Evolutionary conservation across 352 stramenopile genomes (phyloP).

Genomic region (Phytophthora pistaciae): DNA sequence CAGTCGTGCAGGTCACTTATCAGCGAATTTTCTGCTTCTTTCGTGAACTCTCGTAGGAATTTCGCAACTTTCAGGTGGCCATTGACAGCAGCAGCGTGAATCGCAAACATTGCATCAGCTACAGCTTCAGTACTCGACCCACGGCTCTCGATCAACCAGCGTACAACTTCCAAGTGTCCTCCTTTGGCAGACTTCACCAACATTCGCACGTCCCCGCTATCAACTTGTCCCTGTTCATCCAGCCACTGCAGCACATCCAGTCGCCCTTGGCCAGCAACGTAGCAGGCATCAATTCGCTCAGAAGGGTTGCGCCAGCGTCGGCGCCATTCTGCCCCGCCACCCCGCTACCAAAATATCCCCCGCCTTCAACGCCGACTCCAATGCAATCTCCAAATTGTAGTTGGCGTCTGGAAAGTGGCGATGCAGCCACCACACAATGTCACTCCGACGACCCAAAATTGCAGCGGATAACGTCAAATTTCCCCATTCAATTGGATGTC

Average conservation of each 20-base stretch:
- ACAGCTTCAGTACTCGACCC: neutral
- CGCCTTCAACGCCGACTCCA: neutral
- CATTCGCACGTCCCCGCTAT: neutral
- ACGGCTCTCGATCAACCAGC: constrained; percentile 2
- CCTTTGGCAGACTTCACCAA: constrained; percentile 6
- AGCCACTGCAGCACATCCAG: constrained; percentile 33
- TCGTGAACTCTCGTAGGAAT: constrained; percentile 11
- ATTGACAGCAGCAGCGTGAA: constrained; percentile 3
- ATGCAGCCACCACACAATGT: constrained; percentile 10
- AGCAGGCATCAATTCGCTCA: neutral
- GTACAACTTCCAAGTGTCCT: constrained; percentile 8
- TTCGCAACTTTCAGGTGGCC: constrained; percentile 17
- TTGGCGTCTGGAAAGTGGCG: neutral
- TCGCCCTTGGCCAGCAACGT: constrained; percentile 4
- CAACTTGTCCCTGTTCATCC: neutral
- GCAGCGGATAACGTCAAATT: neutral
- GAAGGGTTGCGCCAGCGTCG: neutral
- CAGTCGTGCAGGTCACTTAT: too few relatives aligned
- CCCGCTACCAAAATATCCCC: neutral
- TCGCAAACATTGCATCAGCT: neutral
- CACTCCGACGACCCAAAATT: neutral
- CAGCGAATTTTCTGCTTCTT: neutral
- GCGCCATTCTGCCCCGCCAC: constrained; percentile 6
- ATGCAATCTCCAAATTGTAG: neutral
- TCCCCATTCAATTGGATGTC: neutral